Conservation (phyloP, 129 eudicot species). For the Logfia minima region DNA sequence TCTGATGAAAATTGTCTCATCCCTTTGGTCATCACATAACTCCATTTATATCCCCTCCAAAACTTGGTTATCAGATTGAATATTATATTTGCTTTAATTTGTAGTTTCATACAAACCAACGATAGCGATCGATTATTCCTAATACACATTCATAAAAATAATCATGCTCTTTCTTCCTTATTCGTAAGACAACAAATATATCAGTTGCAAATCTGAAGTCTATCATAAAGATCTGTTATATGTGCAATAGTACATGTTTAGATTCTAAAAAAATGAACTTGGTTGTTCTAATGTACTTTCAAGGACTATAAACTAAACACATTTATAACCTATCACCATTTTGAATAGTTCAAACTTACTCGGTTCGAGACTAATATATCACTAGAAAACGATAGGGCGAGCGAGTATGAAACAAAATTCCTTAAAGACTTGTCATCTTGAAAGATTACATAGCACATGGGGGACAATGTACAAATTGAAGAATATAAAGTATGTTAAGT, state of each 20-base stretch:
- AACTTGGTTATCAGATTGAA: slow-evolving; percentile 2
- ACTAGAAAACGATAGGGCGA: slow-evolving; percentile 19
- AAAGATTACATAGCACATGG: slow-evolving; percentile 16
- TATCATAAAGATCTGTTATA: background rate
- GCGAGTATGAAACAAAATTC: background rate
- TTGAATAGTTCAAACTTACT: slow-evolving; percentile 18
- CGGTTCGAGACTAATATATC: background rate
- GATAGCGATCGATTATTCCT: slow-evolving; percentile 18
- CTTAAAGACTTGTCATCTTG: slow-evolving; percentile 6
- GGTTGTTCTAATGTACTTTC: slow-evolving; percentile 7
- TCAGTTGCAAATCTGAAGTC: background rate
- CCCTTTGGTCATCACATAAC: slow-evolving; percentile 3
- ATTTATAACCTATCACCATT: background rate
- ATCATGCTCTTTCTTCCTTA: slow-evolving; percentile 12
- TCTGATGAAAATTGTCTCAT: slow-evolving; percentile 4
- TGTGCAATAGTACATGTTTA: background rate
- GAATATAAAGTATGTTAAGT: slow-evolving; percentile 4
- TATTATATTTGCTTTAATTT: slow-evolving; percentile 6
- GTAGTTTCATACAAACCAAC: slow-evolving; percentile 21
- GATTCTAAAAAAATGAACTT: slow-evolving; percentile 3
- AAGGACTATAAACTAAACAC: background rate
- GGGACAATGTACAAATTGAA: slow-evolving; percentile 13
- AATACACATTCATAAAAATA: slow-evolving; percentile 13
- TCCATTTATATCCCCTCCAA: background rate
- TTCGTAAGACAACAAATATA: background rate